phyloP scores from a whole-genome alignment of 768 basidiomycete species.

The Rhodotorula taiwanensis region DNA sequence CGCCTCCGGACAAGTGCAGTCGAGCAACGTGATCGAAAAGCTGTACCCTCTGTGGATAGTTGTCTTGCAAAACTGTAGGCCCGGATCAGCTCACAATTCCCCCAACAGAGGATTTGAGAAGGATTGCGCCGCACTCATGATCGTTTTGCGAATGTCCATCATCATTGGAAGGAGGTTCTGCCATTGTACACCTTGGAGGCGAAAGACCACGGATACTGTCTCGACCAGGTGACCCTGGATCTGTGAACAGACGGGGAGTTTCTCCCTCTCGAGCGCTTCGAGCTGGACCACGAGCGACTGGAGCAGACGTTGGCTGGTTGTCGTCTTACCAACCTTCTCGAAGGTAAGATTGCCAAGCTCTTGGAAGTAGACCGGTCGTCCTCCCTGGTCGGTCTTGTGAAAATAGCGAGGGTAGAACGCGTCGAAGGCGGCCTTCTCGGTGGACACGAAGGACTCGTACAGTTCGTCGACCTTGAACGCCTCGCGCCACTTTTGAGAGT shows the following conservation, averaged over 20 bases:
- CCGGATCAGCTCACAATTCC: too few species aligned
- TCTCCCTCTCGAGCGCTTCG: conserved; percentile 73
- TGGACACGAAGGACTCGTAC: conserved; percentile 73
- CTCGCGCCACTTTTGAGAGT: conserved; percentile 81
- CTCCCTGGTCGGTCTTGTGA: conserved; percentile 95
- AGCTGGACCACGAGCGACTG: conserved; percentile 85
- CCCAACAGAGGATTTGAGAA: too few species aligned
- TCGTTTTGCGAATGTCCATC: not conserved
- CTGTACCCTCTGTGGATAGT: conserved; percentile 66
- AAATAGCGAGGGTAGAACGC: conserved; percentile 82
- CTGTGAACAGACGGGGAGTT: conserved; percentile 61
- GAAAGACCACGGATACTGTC: conserved; percentile 46
- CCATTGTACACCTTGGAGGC: not conserved
- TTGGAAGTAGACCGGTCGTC: conserved; percentile 92
- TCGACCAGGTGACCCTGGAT: conserved; percentile 79
- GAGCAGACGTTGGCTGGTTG: conserved; percentile 79
- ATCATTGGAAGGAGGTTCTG: too few species aligned
- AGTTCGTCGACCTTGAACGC: conserved; percentile 70
- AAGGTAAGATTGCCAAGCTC: conserved; percentile 84
- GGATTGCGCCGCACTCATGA: conserved; percentile 50
- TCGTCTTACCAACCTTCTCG: conserved; percentile 67
- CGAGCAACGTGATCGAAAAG: not conserved
- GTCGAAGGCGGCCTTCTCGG: conserved; percentile 72
- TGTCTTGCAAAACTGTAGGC: too few species aligned
- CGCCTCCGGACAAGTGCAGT: too few species aligned